A percentile compares a stretch with the other conserved stretches of the same genome.
Conservation (phyloP, 129 eudicot genomes). For the Ambrosia trifida region DNA sequence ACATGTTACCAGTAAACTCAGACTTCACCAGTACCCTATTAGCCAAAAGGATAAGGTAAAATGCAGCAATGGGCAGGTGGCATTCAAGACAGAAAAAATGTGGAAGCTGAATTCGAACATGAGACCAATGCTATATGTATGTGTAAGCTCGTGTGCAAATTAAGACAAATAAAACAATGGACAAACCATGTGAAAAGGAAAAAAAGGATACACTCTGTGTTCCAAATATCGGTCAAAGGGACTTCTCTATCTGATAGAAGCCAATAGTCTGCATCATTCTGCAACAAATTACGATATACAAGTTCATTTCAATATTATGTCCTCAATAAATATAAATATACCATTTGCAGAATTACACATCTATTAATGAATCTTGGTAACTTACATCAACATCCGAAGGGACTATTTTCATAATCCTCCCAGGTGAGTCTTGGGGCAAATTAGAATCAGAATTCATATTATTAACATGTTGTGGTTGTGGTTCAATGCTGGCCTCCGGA, state of each 20-base stretch:
- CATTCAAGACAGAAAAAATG: no score
- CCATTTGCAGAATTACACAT: not conserved
- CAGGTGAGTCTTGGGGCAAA: conserved; percentile 53
- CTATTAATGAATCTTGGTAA: conserved; percentile 1
- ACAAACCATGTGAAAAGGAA: not conserved
- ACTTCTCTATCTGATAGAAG: conserved; percentile 73
- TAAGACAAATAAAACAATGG: not conserved
- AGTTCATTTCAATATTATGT: not conserved
- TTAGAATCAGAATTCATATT: conserved; percentile 40
- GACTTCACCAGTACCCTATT: no score
- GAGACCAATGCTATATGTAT: no score
- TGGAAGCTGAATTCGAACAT: no score
- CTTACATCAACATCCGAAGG: conserved; percentile 88
- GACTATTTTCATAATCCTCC: conserved; percentile 70
- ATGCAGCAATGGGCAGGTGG: no score
- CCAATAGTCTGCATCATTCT: conserved; percentile 90
- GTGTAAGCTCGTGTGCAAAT: no score
- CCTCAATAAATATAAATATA: not conserved
- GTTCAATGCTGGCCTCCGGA: conserved; percentile 42
- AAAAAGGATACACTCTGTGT: conserved; percentile 67
- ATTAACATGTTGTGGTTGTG: conserved; percentile 44
- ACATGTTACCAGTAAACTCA: no score
- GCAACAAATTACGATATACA: conserved; percentile 30
- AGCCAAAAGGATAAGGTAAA: no score
- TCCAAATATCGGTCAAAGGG: conserved; percentile 85